Evolutionary conservation across 331 rosid species (phyloP).

Genomic region (Arachis monticola): DNA sequence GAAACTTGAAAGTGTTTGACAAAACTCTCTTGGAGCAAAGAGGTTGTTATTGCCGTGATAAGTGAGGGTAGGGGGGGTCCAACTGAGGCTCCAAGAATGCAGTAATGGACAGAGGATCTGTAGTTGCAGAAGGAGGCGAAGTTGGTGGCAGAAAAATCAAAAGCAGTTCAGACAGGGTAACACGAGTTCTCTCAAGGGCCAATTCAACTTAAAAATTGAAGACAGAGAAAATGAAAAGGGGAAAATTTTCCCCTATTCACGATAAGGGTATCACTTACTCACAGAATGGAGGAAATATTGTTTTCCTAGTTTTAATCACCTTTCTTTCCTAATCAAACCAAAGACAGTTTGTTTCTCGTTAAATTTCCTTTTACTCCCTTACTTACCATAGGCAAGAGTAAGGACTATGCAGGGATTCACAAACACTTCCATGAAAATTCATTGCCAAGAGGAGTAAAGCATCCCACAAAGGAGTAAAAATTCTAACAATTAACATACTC

Average conservation of each 20-base stretch:
- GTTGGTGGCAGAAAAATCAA: no score
- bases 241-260: not conserved
- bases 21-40: no score
- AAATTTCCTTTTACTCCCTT: not conserved
- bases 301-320: not conserved
- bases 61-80: no score
- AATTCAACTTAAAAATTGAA: no score
- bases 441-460: conserved; percentile 9
- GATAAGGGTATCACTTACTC: not conserved
- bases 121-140: no score
- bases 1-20: no score
- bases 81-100: no score
- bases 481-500: not conserved
- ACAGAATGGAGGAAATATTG: not conserved
- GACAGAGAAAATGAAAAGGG: not conserved
- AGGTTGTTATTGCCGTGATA: no score
- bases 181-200: no score
- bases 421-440: not conserved
- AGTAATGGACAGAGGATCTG: no score
- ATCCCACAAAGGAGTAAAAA: not conserved
- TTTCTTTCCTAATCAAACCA: not conserved
- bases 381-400: not conserved
- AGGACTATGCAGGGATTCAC: not conserved
- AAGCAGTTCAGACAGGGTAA: no score
- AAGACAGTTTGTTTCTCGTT: not conserved